Evolutionary conservation across 2,329 filamentous ascomycete genomes (phyloP), one percentile per base, ranked within the genome.

Genomic region (Pseudonectria foliicola): DNA sequence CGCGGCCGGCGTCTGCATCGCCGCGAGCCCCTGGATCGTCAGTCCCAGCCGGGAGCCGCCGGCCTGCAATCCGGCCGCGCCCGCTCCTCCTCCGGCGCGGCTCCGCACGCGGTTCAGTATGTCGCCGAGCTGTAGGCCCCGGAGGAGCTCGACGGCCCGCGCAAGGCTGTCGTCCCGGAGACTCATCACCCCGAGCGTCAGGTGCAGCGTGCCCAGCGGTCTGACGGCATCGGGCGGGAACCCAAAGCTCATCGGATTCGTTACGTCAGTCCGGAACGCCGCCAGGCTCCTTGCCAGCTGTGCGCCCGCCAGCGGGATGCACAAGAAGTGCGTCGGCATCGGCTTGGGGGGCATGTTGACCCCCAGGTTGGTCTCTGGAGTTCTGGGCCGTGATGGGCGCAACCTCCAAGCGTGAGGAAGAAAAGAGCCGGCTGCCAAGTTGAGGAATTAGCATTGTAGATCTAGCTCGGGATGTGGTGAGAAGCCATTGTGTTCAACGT

Each of bases 111-210:
- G 18, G 8, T 21, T 21, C 6, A 73, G 55, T 4, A 69, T 53
- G 13, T 64, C 60, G n/a, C 49, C 60, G 37, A 59, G 61, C 35
- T 50, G 50, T 23, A 73, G 46, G 12, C 52, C 47, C 34, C 43
- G 49, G 14, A 73, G 53, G 27, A 70, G 41, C 25, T 56, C 57
- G 11, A 61, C 50, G 2, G 71, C 71, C 26, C 49, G 57, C 4
- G 61, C 61, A 6, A 74, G 44, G 4, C 71, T 66, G 3, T 66
- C 59, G 3, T 64, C 67, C 3, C 67, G 60, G 8, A 95, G 71
- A 44, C 74, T 82, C 83, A 95, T 89, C 2, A 93, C 84, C 0
- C 88, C 89, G 0, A 95, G 68, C 0, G 89, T 95, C 3, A 94
- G 66, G 60, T 96, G 90, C 31, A 95, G 61, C 1, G 87, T 88